A percentile compares a stretch with the other conserved stretches of the same genome.
Conservation (phyloP, 2,329 filamentous ascomycete species). For the Exophiala aquamarina region DNA sequence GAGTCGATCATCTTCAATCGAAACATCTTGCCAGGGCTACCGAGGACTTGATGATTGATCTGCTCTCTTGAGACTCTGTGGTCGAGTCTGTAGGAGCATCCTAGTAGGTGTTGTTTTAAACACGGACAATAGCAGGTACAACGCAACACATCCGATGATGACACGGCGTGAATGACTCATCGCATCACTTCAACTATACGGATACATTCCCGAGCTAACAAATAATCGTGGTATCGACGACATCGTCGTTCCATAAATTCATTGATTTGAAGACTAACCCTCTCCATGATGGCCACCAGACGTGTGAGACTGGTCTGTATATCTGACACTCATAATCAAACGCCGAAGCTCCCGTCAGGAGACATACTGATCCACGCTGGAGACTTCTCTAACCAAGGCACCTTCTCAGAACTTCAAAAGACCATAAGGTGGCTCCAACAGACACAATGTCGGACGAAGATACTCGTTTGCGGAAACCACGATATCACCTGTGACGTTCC, state of each 20-base stretch:
- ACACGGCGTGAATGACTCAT: too few relatives aligned
- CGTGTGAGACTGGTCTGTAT: slow-evolving; percentile 39
- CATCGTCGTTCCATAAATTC: background rate
- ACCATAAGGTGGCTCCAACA: slow-evolving; percentile 43
- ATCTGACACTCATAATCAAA: slow-evolving; percentile 47
- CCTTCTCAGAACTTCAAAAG: slow-evolving; percentile 41
- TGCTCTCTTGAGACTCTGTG: too few relatives aligned
- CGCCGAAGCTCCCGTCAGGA: slow-evolving; percentile 39
- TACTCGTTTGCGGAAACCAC: slow-evolving; percentile 51
- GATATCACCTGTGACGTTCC: slow-evolving; percentile 33
- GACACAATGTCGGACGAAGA: slow-evolving; percentile 44
- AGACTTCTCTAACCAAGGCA: slow-evolving; percentile 50
- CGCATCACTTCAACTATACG: too few relatives aligned
- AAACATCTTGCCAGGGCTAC: too few relatives aligned
- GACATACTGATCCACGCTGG: slow-evolving; percentile 52
- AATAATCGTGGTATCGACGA: too few relatives aligned
- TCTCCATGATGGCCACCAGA: slow-evolving; percentile 14
- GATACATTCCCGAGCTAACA: too few relatives aligned
- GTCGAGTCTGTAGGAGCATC: too few relatives aligned
- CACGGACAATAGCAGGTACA: too few relatives aligned
- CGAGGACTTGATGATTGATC: too few relatives aligned
- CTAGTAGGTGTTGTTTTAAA: too few relatives aligned
- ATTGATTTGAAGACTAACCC: background rate
- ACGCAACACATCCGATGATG: too few relatives aligned
- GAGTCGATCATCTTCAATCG: too few relatives aligned